phyloP scores from a whole-genome alignment of 2,329 filamentous ascomycete genomes.

The Fusarium sororula region DNA sequence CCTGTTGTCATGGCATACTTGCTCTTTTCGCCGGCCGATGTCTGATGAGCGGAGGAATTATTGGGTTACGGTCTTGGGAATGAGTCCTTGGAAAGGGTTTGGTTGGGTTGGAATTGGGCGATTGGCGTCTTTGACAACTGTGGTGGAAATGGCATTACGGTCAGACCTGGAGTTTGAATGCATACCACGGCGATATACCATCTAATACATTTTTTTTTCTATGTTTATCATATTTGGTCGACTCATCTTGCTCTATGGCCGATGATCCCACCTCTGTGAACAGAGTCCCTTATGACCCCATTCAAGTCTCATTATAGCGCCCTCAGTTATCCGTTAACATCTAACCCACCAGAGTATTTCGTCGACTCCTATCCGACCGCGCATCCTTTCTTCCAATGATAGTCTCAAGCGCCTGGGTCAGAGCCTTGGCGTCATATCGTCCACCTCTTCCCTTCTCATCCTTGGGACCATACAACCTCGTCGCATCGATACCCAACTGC shows the following conservation, averaged over 20 bases:
- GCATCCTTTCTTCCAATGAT: constrained; percentile 70
- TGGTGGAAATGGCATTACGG: constrained; percentile 15
- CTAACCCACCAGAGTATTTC: constrained; percentile 55
- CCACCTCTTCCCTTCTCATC: constrained; percentile 54
- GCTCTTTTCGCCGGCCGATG: constrained; percentile 31
- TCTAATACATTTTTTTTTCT: constrained; percentile 25
- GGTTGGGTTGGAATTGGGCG: neutral
- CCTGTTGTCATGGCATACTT: constrained; percentile 50
- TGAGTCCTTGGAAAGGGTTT: neutral
- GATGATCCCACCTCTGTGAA: neutral
- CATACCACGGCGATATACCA: constrained; percentile 31
- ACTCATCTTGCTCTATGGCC: no score
- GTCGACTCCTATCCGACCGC: constrained; percentile 50
- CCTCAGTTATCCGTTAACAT: neutral
- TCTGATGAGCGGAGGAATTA: neutral
- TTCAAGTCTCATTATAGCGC: neutral
- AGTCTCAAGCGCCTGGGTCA: constrained; percentile 79
- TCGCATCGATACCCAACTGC: constrained; percentile 76
- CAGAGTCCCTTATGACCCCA: no score
- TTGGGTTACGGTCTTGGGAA: neutral
- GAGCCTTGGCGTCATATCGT: constrained; percentile 78
- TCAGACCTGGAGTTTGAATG: constrained; percentile 34
- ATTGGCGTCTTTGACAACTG: constrained; percentile 16
- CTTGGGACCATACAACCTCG: constrained; percentile 78
- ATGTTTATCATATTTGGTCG: neutral